phyloP scores from a whole-genome alignment of 1,284 basidiomycete species.

The Xanthoconium separans region DNA sequence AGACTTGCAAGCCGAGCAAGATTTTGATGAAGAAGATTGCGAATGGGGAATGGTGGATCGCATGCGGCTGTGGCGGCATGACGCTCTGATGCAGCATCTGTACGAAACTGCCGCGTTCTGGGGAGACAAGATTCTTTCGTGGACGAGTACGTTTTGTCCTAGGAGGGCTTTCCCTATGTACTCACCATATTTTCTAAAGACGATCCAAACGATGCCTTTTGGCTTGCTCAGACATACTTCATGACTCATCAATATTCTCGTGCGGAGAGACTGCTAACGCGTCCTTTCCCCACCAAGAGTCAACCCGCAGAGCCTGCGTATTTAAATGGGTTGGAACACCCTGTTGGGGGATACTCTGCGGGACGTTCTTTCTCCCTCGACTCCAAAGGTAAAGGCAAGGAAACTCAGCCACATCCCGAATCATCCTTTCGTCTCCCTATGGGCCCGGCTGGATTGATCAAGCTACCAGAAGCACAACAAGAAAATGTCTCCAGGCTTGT shows the following conservation, averaged over 20 bases:
- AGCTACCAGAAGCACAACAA: conserved; percentile 58
- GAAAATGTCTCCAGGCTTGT: conserved; percentile 75
- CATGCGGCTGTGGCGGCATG: conserved; percentile 97
- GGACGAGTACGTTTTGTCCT: conserved; percentile 77
- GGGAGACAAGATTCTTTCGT: conserved; percentile 94
- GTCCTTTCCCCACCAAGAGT: conserved; percentile 64
- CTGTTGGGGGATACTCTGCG: conserved; percentile 21
- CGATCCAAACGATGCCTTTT: conserved; percentile 96
- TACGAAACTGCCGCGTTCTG: conserved; percentile 98
- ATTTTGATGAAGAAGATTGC: conserved; percentile 45
- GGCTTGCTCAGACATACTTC: conserved; percentile 97
- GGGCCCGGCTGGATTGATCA: conserved; percentile 65
- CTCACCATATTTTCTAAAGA: conserved; percentile 45
- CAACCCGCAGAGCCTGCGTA: conserved; percentile 40
- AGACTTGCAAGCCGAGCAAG: conserved; percentile 58
- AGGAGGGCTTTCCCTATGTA: background rate
- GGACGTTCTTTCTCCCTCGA: conserved; percentile 27
- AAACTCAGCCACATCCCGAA: conserved; percentile 43
- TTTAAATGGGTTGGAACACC: conserved; percentile 44
- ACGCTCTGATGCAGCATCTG: conserved; percentile 96
- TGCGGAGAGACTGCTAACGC: conserved; percentile 87
- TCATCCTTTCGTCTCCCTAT: conserved; percentile 58
- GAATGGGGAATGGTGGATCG: conserved; percentile 89
- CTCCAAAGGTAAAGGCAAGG: conserved; percentile 61
- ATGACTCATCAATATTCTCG: conserved; percentile 93